Evolutionary conservation across 805 yeast species (phyloP).

Genomic region (Saturnispora ahearnii): DNA sequence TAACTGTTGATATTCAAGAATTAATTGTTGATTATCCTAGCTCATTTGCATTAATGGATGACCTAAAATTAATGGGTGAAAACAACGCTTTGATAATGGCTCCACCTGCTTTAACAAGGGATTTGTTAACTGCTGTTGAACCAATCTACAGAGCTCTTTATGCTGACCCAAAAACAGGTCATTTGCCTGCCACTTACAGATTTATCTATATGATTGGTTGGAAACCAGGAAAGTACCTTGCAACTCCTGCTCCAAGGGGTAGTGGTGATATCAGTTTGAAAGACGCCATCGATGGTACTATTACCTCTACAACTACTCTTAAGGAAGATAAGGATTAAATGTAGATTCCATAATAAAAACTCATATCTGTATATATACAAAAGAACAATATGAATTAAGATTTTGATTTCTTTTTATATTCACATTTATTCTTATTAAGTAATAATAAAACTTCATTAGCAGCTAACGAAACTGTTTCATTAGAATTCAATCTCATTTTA

Average conservation of each 20-base stretch:
- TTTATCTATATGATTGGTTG: slow-evolving; percentile 83
- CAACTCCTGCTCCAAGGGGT: slow-evolving; percentile 67
- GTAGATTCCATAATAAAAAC: neutral
- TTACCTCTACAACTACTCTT: slow-evolving; percentile 11
- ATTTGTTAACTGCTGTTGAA: slow-evolving; percentile 64
- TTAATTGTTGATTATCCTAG: slow-evolving; percentile 73
- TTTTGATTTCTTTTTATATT: neutral
- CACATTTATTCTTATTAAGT: neutral
- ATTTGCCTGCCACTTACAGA: slow-evolving; percentile 73
- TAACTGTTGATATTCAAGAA: slow-evolving; percentile 80
- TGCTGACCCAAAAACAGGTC: slow-evolving; percentile 43
- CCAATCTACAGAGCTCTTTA: slow-evolving; percentile 66
- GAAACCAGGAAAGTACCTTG: slow-evolving; percentile 65
- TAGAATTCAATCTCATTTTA: neutral
- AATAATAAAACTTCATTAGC: neutral
- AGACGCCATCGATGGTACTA: slow-evolving; percentile 38
- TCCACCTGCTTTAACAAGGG: slow-evolving; percentile 42
- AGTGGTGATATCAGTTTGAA: slow-evolving; percentile 59
- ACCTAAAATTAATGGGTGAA: slow-evolving; percentile 78
- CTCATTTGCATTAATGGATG: slow-evolving; percentile 55
- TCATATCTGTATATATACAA: neutral
- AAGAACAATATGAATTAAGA: neutral
- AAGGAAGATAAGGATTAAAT: slow-evolving; percentile 13
- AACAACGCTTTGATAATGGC: slow-evolving; percentile 45
- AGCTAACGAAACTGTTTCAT: slow-evolving; percentile 2